These are phyloP conservation scores for Scytalidium sp. DNA, from an alignment of 2,329 filamentous ascomycete genomes.

Conservation along the genomic window DNA sequence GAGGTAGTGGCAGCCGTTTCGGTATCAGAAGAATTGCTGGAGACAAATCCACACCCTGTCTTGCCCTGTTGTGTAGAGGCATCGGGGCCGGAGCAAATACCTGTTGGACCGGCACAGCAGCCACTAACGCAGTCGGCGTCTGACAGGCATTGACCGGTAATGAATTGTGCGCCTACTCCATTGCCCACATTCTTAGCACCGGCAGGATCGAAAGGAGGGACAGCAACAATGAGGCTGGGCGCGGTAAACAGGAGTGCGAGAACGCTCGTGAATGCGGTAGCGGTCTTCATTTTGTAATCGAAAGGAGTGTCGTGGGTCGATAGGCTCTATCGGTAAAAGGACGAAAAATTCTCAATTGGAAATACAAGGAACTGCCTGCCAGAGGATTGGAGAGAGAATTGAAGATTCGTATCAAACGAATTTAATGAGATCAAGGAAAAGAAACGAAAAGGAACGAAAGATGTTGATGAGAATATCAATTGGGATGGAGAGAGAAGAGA, in stretches of 20 bases:
- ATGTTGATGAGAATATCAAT: background rate
- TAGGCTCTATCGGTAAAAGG: background rate
- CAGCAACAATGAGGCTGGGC: conserved; percentile 4
- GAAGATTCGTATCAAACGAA: background rate
- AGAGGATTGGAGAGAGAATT: background rate
- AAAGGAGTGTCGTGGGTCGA: no score
- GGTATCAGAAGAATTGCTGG: conserved; percentile 2
- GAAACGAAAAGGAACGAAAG: background rate
- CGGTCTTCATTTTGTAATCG: background rate
- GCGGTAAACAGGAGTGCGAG: background rate
- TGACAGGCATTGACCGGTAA: conserved; percentile 28
- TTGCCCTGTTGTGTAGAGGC: conserved; percentile 27
- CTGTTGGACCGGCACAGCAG: conserved; percentile 29
- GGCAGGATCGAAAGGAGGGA: conserved; percentile 15
- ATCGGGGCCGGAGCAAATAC: conserved; percentile 28
- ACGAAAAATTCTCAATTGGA: background rate
- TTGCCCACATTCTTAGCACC: conserved; percentile 29
- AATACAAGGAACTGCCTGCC: background rate
- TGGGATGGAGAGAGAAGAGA: background rate
- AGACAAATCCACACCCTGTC: conserved; percentile 28
- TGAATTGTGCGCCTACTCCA: conserved; percentile 28
- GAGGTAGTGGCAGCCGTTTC: conserved; percentile 11
- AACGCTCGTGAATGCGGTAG: background rate
- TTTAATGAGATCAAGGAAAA: background rate
- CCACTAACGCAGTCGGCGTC: conserved; percentile 29